phyloP scores from a whole-genome alignment of 208 protist genomes.

The Leishmania guyanensis region DNA sequence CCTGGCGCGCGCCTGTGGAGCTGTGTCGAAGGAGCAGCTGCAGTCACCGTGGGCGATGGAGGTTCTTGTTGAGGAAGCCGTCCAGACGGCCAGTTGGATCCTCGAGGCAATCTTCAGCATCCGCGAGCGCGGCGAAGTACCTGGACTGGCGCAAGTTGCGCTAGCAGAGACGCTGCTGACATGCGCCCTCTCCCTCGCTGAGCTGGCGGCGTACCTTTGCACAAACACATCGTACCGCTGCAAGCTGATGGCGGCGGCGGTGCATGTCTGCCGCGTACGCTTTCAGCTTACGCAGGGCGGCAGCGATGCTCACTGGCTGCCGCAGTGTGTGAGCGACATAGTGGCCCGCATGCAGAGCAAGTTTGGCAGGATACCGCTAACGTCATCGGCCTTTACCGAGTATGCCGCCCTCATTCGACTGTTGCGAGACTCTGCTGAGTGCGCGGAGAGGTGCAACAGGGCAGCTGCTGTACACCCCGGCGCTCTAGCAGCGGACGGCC shows the following conservation, averaged over 20 bases:
- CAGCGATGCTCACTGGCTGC: conserved; percentile 12
- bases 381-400: conserved; percentile 12
- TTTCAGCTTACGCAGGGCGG: background rate
- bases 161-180: conserved; percentile 25
- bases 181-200: conserved; percentile 19
- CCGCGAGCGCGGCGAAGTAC: conserved; percentile 1
- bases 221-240: conserved; percentile 22
- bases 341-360: conserved; percentile 20
- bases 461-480: background rate
- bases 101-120: conserved; percentile 17
- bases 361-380: conserved; percentile 13
- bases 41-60: background rate
- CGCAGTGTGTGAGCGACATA: conserved; percentile 24
- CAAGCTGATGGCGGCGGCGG: conserved; percentile 19
- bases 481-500: background rate
- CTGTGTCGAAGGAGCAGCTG: background rate
- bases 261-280: conserved; percentile 23
- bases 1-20: conserved; percentile 9
- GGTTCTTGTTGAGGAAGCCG: conserved; percentile 6
- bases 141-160: conserved; percentile 4
- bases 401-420: conserved; percentile 19
- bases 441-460: conserved; percentile 9
- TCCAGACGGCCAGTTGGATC: conserved; percentile 14
- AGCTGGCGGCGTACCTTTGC: conserved; percentile 24
- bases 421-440: conserved; percentile 8